A percentile compares a stretch with the other conserved stretches of the same genome.
Conservation (phyloP, 2,329 filamentous ascomycete genomes). For the Beauveria sp. region DNA sequence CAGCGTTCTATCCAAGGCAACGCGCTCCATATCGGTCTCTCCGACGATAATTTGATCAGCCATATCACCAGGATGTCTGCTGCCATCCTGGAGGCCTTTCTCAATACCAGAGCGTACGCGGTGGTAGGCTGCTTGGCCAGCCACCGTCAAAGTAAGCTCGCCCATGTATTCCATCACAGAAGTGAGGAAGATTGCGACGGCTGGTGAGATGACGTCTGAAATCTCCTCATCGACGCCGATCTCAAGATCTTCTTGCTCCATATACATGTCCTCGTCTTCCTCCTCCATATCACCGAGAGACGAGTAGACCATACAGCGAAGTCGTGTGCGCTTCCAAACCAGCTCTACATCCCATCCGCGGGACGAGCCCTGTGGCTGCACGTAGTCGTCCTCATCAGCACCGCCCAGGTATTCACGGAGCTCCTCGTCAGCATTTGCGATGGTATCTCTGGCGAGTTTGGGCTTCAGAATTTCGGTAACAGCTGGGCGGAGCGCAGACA, state of each 20-base stretch:
- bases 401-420: slow-evolving; percentile 80
- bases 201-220: slow-evolving; percentile 71
- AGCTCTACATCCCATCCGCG: slow-evolving; percentile 82
- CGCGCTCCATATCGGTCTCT: slow-evolving; percentile 85
- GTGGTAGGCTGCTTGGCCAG: slow-evolving; percentile 74
- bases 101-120: slow-evolving; percentile 53
- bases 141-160: slow-evolving; percentile 81
- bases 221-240: slow-evolving; percentile 47
- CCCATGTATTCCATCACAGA: slow-evolving; percentile 91
- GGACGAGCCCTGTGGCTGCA: slow-evolving; percentile 42
- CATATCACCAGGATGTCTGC: slow-evolving; percentile 36
- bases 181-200: slow-evolving; percentile 91
- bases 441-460: slow-evolving; percentile 77
- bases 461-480: slow-evolving; percentile 82
- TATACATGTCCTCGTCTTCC: slow-evolving; percentile 87
- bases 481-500: slow-evolving; percentile 69
- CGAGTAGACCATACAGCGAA: slow-evolving; percentile 97
- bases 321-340: slow-evolving; percentile 85
- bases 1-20: slow-evolving; percentile 81
- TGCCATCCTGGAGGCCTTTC: slow-evolving; percentile 49
- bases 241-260: slow-evolving; percentile 69
- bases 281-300: slow-evolving; percentile 95
- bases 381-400: slow-evolving; percentile 64
- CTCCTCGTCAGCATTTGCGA: slow-evolving; percentile 77
- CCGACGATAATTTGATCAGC: slow-evolving; percentile 72